phyloP scores from a whole-genome alignment of 2,329 filamentous ascomycete genomes.

The Epichloe bromicola region DNA sequence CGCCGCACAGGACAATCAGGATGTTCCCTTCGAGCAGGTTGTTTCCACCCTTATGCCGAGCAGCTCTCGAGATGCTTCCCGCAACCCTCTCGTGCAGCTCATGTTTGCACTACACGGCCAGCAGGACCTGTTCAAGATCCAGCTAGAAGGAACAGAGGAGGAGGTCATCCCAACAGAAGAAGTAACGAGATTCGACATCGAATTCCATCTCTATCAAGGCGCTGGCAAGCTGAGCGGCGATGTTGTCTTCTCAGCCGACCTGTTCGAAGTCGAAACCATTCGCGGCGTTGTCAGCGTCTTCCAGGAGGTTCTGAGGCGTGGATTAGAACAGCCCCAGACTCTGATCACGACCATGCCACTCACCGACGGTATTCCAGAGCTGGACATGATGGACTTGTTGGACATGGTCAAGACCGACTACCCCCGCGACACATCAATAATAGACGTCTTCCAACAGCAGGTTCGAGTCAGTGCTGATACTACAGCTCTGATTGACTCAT shows the following conservation, averaged over 20 bases:
- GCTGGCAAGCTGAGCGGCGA: background rate
- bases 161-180: slow-evolving; percentile 1
- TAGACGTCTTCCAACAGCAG: too few relatives aligned
- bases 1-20: slow-evolving; percentile 8
- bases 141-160: slow-evolving; percentile 8
- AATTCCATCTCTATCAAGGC: slow-evolving; percentile 3
- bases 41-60: slow-evolving; percentile 3
- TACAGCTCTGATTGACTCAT: too few relatives aligned
- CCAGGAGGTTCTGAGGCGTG: background rate
- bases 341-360: slow-evolving; percentile 3
- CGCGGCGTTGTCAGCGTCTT: background rate
- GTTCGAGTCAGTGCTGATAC: too few relatives aligned
- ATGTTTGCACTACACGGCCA: slow-evolving; percentile 10
- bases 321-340: slow-evolving; percentile 8
- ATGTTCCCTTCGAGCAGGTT: slow-evolving; percentile 11
- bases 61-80: slow-evolving; percentile 7
- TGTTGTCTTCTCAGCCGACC: background rate
- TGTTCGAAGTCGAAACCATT: background rate
- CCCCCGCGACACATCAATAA: too few relatives aligned
- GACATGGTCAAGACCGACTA: background rate
- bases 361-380: background rate
- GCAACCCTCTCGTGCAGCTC: slow-evolving; percentile 6
- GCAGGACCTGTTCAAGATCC: slow-evolving; percentile 9
- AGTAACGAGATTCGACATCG: slow-evolving; percentile 12
- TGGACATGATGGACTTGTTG: slow-evolving; percentile 10